Conservation (phyloP, 192 early-diverging fungal genomes). For the Coemansia biformis region DNA sequence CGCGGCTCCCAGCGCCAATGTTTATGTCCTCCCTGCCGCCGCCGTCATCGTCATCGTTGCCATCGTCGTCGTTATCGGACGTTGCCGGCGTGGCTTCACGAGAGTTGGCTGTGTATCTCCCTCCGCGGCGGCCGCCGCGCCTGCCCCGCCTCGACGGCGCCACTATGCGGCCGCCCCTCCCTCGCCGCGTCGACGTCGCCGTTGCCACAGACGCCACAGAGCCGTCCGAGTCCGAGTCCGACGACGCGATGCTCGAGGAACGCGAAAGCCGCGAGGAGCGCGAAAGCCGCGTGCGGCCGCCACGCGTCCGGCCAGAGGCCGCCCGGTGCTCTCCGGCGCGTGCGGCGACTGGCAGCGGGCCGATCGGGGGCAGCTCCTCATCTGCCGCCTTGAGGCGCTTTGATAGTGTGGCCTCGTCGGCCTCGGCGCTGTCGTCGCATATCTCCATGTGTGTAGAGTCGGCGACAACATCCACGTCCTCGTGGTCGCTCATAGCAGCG, state of each 20-base stretch:
- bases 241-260: slow-evolving; percentile 26
- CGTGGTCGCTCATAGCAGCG: slow-evolving; percentile 10
- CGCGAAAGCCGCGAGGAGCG: slow-evolving; percentile 13
- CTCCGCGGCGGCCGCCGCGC: slow-evolving; percentile 1
- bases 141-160: not conserved
- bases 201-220: slow-evolving; percentile 15
- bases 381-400: not conserved
- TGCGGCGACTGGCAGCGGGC: not conserved
- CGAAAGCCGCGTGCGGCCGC: slow-evolving; percentile 3
- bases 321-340: not conserved
- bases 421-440: not conserved
- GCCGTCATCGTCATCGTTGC: not conserved
- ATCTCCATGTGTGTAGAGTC: slow-evolving; percentile 19
- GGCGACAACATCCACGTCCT: slow-evolving; percentile 3
- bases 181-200: slow-evolving; percentile 4
- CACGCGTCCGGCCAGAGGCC: not conserved
- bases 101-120: slow-evolving; percentile 9
- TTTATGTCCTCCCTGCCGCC: too few species aligned
- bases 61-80: slow-evolving; percentile 1
- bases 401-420: too few species aligned
- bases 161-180: not conserved
- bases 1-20: too few species aligned
- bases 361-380: slow-evolving; percentile 9
- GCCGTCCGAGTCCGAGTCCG: slow-evolving; percentile 8
- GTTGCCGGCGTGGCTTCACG: slow-evolving; percentile 6